phyloP scores from a whole-genome alignment of 768 basidiomycete species.

The Amanita subjunquillea region DNA sequence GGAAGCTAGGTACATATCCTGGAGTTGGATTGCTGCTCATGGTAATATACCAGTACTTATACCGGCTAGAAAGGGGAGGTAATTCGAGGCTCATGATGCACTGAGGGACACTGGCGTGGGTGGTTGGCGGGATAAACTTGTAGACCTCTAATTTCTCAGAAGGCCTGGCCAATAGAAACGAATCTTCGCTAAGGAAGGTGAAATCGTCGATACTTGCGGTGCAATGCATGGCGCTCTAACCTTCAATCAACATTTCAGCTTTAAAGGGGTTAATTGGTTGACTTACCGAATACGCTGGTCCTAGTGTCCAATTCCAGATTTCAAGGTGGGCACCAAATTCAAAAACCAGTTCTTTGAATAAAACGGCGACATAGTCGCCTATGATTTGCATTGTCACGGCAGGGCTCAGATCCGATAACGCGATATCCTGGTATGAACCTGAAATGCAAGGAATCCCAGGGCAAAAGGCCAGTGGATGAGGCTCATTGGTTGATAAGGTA shows the following conservation, averaged over 20 bases:
- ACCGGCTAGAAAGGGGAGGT: conserved; percentile 31
- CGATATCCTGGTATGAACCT: conserved; percentile 17
- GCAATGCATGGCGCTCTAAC: conserved; percentile 31
- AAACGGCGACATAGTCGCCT: conserved; percentile 35
- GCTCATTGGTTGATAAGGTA: conserved; percentile 38
- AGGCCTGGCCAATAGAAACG: conserved; percentile 37
- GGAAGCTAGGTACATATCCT: conserved; percentile 23
- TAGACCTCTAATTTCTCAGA: conserved; percentile 39
- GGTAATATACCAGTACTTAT: conserved; percentile 43
- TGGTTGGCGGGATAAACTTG: conserved; percentile 29
- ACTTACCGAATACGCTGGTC: conserved; percentile 30
- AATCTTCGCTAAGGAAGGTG: conserved; percentile 32
- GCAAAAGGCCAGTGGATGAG: conserved; percentile 33
- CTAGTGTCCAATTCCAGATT: conserved; percentile 41
- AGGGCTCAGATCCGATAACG: conserved; percentile 23
- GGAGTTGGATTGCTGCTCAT: conserved; percentile 43
- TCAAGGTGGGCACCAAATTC: conserved; percentile 33
- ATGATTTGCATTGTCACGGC: conserved; percentile 36
- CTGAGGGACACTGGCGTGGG: conserved; percentile 17
- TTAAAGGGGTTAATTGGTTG: neutral
- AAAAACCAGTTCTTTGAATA: conserved; percentile 36
- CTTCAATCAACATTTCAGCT: neutral
- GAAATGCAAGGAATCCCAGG: conserved; percentile 28
- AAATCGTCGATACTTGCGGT: conserved; percentile 42
- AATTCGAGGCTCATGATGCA: conserved; percentile 29